Percentiles rank a stretch among this genome's conserved stretches.
Evolutionary conservation across 2,329 filamentous ascomycete species (phyloP).

Genomic region (Microcyclosporella mali): DNA sequence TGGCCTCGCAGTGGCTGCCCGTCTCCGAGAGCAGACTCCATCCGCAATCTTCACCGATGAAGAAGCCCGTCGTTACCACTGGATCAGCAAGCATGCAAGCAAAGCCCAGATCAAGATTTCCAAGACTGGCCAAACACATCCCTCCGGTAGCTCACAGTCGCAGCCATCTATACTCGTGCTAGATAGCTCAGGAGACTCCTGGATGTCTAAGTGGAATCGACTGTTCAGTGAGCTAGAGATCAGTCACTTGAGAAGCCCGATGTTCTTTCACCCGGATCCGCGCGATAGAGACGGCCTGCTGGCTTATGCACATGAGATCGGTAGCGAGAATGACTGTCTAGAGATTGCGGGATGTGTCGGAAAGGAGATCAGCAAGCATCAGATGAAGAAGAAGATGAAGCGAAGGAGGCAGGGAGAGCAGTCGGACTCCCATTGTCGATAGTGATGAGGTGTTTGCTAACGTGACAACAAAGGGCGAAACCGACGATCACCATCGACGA

Average conservation of each 20-base stretch:
- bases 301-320: slow-evolving; percentile 58
- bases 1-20: slow-evolving; percentile 66
- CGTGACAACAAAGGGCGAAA: slow-evolving; percentile 9
- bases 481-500: slow-evolving; percentile 38
- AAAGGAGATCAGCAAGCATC: slow-evolving; percentile 73
- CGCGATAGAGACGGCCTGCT: slow-evolving; percentile 67
- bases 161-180: slow-evolving; percentile 54
- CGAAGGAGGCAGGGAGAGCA: slow-evolving; percentile 12
- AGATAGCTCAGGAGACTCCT: slow-evolving; percentile 56
- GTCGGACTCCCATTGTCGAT: background rate
- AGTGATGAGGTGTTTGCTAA: background rate
- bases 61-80: slow-evolving; percentile 74
- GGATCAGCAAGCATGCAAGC: slow-evolving; percentile 61
- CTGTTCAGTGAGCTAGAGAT: slow-evolving; percentile 66
- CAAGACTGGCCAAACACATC: slow-evolving; percentile 38
- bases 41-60: slow-evolving; percentile 78
- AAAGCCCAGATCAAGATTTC: slow-evolving; percentile 54
- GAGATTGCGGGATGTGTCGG: slow-evolving; percentile 71
- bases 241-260: slow-evolving; percentile 65
- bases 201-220: slow-evolving; percentile 66
- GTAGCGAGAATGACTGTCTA: slow-evolving; percentile 56
- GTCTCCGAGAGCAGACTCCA: slow-evolving; percentile 65
- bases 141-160: slow-evolving; percentile 9
- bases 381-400: slow-evolving; percentile 56
- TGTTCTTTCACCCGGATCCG: slow-evolving; percentile 79